phyloP scores from a whole-genome alignment of 2,329 filamentous ascomycete species.

The Aspergillus fijiensis region DNA sequence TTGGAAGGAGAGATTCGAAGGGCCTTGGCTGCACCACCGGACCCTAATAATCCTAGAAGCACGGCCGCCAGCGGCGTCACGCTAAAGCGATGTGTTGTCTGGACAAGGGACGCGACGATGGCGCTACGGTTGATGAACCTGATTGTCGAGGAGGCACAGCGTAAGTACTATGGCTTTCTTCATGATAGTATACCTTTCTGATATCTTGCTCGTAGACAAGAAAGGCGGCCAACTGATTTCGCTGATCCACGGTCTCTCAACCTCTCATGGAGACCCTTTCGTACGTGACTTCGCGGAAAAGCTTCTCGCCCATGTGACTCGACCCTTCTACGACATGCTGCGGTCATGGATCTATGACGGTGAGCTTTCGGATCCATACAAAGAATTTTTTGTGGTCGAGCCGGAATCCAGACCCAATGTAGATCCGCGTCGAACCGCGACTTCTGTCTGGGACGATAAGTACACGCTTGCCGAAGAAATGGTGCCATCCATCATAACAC shows the following conservation, averaged over 20 bases:
- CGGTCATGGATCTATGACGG: constrained; percentile 98
- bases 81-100: constrained; percentile 90
- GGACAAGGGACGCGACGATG: constrained; percentile 97
- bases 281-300: constrained; percentile 91
- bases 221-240: constrained; percentile 91
- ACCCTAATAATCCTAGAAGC: constrained; percentile 60
- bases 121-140: constrained; percentile 88
- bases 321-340: constrained; percentile 95
- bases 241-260: constrained; percentile 87
- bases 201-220: constrained; percentile 46
- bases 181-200: constrained; percentile 7
- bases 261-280: constrained; percentile 91
- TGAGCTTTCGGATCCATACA: constrained; percentile 92
- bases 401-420: constrained; percentile 59
- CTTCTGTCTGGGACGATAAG: constrained; percentile 97
- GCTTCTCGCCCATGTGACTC: constrained; percentile 79
- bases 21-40: constrained; percentile 68
- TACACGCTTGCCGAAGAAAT: constrained; percentile 82
- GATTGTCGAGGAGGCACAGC: constrained; percentile 87
- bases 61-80: constrained; percentile 88
- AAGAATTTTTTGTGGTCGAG: constrained; percentile 92
- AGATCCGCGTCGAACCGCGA: constrained; percentile 57
- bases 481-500: constrained; percentile 89
- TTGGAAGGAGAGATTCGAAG: constrained; percentile 88
- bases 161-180: constrained; percentile 41